Base-by-base conservation (phyloP, 345 rosid genomes). In the Citrus sinensis region DNA sequence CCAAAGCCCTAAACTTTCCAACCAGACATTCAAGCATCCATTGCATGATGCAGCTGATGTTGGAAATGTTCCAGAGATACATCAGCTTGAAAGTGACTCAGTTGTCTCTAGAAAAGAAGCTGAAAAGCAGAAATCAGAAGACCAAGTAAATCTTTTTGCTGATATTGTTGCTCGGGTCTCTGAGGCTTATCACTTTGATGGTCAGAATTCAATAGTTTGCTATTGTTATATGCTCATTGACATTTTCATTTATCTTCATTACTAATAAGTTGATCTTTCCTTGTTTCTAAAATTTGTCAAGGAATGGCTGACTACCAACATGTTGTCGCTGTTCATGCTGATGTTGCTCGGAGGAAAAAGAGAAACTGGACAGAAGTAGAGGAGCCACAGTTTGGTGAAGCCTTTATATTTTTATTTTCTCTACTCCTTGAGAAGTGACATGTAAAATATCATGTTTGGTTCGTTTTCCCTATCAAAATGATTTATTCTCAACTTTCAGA, bases 281-380 rank as follows among this genome's bases (percentile, higher is more conserved):
- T 20, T 34, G 39, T 55, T 66, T 29, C 16, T 40, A n/a, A 62
- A 62, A 71, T 77, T 86, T 64, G 30, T 65, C 4, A 81, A 95
- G 98, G 99, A 72, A 93, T 93, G 98, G 96, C 81, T 30, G 99
- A 95, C 82, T 95, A 92, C 80, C 99, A 95, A 86, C 98, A 93
- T 88, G 98, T 95, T 65, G 83, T 95, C 62, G 85, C 94, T 69
- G 92, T 93, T 87, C 98, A 95, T 60, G 94, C 97, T 4, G 90
- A 91, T 67, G 82, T 76, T 79, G 93, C 96, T 19, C 85, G 83
- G 74, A 81, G 86, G 83, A 92, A 84, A 80, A 93, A 91, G 89
- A 88, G 92, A 85, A 90, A 85, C 71, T 85, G 89, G 88, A 78
- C 83, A 40, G 97, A 93, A 82, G 63, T 83, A 75, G 88, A 83